Evolutionary conservation across 805 yeast genomes (phyloP), one percentile per base, ranked within the genome.

Genomic region (Monosporozyma unispora): DNA sequence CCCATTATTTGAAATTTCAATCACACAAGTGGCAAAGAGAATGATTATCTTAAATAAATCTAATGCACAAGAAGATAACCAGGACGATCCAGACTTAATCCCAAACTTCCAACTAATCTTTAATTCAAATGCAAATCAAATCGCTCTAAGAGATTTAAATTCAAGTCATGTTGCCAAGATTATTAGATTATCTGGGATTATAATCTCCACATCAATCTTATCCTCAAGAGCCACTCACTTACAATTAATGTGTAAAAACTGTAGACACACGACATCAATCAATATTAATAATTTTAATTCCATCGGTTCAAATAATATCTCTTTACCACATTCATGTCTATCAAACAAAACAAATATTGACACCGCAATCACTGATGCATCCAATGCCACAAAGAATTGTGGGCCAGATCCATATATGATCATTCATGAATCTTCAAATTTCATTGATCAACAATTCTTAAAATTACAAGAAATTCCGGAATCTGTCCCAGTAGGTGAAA

Each of bases 401-500:
- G 96, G 96, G 1, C 79, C 82, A 12, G 96, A 91, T 58, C 99
- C 99, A 2, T 93, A 89, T 60, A 78, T 87, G 35, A 86, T 93
- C 52, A 89, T 87, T 28, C 99, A 93, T 68, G 98, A 93, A 64
- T 86, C 87, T 62, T 88, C 96, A 1, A 73, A 79, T n/a, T 93
- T 90, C 66, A 83, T 93, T 48, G 98, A 93, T 69, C 98, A 95
- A 65, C 99, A 93, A 69, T 81, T 84, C 28, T 75, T 93, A 60
- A 93, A 93, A 66, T 74, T 93, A 50, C 99, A 93, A 67, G 99
- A 93, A 66, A 76, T 93, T n/a, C 97, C 98, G 11, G 99, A 93
- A 66, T 87, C 87, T 83, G 97, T 93, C 1, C 99, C 99, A 1
- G 96, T 93, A 27, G 99, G 99, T 57, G 99, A 93, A 70, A 84